A percentile compares a stretch with the other conserved stretches of the same genome.
These are phyloP conservation scores for Stagonosporopsis chrysanthemi DNA, from an alignment of 2,329 filamentous ascomycete species.

Conservation along the genomic window DNA sequence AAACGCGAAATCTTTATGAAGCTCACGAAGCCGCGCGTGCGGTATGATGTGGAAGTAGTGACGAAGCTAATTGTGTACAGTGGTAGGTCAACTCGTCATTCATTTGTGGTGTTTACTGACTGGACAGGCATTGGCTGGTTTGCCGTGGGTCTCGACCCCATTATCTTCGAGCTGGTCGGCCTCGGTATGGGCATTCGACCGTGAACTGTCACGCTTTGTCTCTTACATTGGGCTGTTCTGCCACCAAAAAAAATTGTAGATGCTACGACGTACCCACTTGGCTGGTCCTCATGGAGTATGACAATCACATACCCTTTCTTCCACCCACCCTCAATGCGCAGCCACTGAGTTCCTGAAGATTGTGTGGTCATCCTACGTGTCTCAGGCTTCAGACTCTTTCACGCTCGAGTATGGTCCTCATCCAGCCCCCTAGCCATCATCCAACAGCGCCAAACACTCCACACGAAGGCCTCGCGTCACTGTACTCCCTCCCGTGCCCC, in stretches of 20 bases:
- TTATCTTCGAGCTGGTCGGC: conserved; percentile 72
- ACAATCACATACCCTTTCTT: conserved; percentile 9
- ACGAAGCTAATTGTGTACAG: conserved; percentile 96
- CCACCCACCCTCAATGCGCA: too few species aligned
- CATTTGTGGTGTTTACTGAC: background rate
- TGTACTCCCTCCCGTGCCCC: too few species aligned
- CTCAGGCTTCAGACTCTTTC: too few species aligned
- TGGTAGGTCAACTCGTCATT: conserved; percentile 62
- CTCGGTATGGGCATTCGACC: conserved; percentile 49
- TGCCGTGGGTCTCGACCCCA: conserved; percentile 76
- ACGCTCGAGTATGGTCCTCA: too few species aligned
- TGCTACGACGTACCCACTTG: conserved; percentile 1
- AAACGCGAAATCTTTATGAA: conserved; percentile 78
- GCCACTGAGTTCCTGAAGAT: too few species aligned
- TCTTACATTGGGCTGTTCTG: background rate
- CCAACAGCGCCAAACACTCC: too few species aligned
- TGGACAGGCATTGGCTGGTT: conserved; percentile 79
- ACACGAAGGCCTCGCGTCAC: too few species aligned
- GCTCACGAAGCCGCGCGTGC: conserved; percentile 83
- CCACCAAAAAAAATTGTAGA: conserved; percentile 1
- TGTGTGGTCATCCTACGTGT: too few species aligned
- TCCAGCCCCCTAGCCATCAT: too few species aligned
- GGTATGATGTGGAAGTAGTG: conserved; percentile 98
- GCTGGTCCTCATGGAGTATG: conserved; percentile 5
- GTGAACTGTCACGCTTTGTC: background rate